Conservation (phyloP, 2,329 filamentous ascomycete species). For the Blastomyces emzantsi region DNA sequence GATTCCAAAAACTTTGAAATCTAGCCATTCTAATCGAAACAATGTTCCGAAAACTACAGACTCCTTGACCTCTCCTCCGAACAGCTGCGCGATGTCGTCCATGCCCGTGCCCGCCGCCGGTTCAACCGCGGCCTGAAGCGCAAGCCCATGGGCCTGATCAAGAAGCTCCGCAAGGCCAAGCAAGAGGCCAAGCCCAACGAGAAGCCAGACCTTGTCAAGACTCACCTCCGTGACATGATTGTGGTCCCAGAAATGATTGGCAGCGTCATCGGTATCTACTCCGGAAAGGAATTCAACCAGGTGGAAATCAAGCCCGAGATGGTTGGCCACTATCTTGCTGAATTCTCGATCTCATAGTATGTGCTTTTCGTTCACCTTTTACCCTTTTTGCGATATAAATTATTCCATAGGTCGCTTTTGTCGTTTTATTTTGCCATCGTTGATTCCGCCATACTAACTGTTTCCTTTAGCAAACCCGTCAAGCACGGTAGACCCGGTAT, state of each 20-base stretch:
- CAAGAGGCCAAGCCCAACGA: conserved; percentile 98
- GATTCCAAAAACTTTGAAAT: conserved; percentile 14
- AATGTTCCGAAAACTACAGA: conserved; percentile 44
- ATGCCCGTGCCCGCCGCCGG: conserved; percentile 94
- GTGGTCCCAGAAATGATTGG: conserved; percentile 99
- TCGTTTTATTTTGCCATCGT: not conserved
- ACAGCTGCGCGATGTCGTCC: conserved; percentile 98
- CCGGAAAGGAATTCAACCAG: conserved; percentile 99
- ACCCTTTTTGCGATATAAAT: not conserved
- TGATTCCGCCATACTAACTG: conserved; percentile 39
- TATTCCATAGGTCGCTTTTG: not conserved
- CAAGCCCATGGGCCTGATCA: conserved; percentile 99
- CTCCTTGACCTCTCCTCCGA: conserved; percentile 98
- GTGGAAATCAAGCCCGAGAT: conserved; percentile 99
- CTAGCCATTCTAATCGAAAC: conserved; percentile 19
- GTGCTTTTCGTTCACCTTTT: conserved; percentile 36
- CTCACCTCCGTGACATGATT: conserved; percentile 99
- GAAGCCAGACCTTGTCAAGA: conserved; percentile 99
- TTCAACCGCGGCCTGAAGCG: conserved; percentile 99
- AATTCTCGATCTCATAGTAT: conserved; percentile 99
- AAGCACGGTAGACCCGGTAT: conserved; percentile 99
- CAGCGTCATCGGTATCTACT: conserved; percentile 98
- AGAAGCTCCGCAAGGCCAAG: conserved; percentile 99
- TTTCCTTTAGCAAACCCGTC: conserved; percentile 74
- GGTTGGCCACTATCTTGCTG: conserved; percentile 98